Evolutionary conservation across 495 filamentous ascomycete genomes (phyloP).

Genomic region (Cenococcum geophilum): DNA sequence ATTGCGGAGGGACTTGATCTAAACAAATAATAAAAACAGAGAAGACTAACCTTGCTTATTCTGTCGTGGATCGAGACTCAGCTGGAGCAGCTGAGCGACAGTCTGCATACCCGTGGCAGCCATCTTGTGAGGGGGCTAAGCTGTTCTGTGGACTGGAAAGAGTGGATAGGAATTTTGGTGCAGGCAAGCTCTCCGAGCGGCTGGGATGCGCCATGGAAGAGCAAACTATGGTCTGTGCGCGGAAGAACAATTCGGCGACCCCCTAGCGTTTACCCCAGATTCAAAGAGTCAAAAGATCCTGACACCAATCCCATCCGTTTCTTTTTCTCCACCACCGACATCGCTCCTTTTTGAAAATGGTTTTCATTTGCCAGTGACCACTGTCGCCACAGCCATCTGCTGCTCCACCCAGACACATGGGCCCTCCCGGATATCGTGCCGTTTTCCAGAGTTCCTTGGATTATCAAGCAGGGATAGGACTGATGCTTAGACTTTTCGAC

Average conservation of each 20-base stretch:
- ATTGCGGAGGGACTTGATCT: neutral
- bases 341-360: too few relatives aligned
- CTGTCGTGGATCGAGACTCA: constrained; percentile 75
- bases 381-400: neutral
- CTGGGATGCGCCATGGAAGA: too few relatives aligned
- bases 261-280: neutral
- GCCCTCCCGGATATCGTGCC: neutral
- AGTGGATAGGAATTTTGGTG: neutral
- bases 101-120: constrained; percentile 62
- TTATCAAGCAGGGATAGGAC: neutral
- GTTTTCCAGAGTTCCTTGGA: neutral
- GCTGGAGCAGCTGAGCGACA: constrained; percentile 73
- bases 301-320: too few relatives aligned
- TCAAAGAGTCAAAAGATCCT: neutral
- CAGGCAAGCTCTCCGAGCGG: too few relatives aligned
- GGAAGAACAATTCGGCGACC: too few relatives aligned
- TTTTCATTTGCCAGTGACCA: neutral
- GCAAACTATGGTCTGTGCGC: too few relatives aligned
- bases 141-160: neutral
- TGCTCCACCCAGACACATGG: neutral
- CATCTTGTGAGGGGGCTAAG: constrained; percentile 49
- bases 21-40: constrained; percentile 6
- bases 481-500: neutral
- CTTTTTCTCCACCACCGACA: too few relatives aligned
- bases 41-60: constrained; percentile 73